These are phyloP conservation scores for Jacaranda mimosifolia DNA, from an alignment of 257 asterid genomes.

Conservation along the genomic window DNA sequence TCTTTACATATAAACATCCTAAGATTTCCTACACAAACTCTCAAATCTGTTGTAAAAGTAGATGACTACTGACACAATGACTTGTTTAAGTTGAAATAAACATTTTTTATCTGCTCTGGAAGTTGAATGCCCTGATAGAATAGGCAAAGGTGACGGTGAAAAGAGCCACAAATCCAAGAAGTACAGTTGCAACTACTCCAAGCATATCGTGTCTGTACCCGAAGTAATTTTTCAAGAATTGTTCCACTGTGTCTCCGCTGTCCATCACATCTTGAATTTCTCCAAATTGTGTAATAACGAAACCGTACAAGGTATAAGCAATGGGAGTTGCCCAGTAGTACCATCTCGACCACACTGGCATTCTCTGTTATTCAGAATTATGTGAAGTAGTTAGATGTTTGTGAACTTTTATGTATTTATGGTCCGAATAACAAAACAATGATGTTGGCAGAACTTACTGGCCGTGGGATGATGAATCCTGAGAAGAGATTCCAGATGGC, in stretches of 20 bases:
- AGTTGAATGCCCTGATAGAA: constrained; percentile 50
- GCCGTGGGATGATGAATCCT: constrained; percentile 74
- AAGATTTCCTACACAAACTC: background rate
- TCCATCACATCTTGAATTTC: constrained; percentile 46
- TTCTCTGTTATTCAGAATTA: constrained; percentile 50
- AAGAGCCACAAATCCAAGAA: constrained; percentile 42
- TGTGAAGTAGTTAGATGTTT: background rate
- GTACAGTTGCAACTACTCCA: constrained; percentile 43
- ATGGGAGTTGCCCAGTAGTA: constrained; percentile 73
- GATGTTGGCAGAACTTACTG: constrained; percentile 54
- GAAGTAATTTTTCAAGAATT: constrained; percentile 42
- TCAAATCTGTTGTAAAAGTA: background rate
- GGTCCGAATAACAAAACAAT: background rate
- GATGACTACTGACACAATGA: background rate
- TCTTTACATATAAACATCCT: background rate
- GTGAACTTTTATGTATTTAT: background rate
- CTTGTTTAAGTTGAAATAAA: background rate
- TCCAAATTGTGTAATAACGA: constrained; percentile 70
- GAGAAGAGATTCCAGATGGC: constrained; percentile 76
- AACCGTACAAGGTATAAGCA: constrained; percentile 73
- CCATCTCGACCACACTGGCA: constrained; percentile 93
- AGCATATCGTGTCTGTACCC: constrained; percentile 49
- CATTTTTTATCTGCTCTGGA: constrained; percentile 48
- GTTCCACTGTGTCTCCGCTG: constrained; percentile 29
- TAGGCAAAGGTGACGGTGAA: constrained; percentile 47